Evolutionary conservation across 306 rosid species (phyloP), one percentile per base, ranked within the genome.

Genomic region (Pterocarpus macrocarpus): DNA sequence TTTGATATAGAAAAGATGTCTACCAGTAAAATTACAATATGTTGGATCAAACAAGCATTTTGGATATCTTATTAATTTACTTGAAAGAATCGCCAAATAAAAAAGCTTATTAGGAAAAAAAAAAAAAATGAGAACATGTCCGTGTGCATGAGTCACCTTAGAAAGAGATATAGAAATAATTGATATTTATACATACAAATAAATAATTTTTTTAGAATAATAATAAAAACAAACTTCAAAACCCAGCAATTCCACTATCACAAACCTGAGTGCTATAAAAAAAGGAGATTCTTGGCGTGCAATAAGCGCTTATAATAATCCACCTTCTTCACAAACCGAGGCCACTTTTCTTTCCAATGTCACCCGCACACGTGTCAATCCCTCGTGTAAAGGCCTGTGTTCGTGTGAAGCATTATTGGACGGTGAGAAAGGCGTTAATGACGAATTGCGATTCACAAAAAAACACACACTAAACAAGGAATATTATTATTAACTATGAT

Each of bases 201-300:
- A 75, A 55, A 77, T 16, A 49, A 67, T 1, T 43, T 22, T 6
- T 62, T 52, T 41, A 17, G 12, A 4, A 38, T 36, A 84, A 80
- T 71, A 82, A 78, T 52, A 50, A 72, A 85, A 83, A 87, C 72
- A 79, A 86, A 84, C 92, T 89, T 90, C 85, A 86, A 90, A 89
- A 80, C 77, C 87, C 89, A 89, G 91, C 92, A 88, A 90, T 80
- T 85, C 82, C 86, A 80, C 80, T 71, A 65, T 73, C 82, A 55
- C 3, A 63, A 30, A 43, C 58, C 63, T 73, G 2, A 43, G 47
- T 5, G 47, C 9, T 70, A 64, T 72, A 71, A 44, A 45, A 32
- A 62, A 30, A 12, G 75, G 83, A 92, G 82, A 91, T 88, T 93
- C 92, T 87, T 86, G 90, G 96, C 96, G 92, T 93, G 96, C 91